These are phyloP conservation scores for Lepiota venenata DNA, from an alignment of 768 basidiomycete species.

Conservation along the genomic window DNA sequence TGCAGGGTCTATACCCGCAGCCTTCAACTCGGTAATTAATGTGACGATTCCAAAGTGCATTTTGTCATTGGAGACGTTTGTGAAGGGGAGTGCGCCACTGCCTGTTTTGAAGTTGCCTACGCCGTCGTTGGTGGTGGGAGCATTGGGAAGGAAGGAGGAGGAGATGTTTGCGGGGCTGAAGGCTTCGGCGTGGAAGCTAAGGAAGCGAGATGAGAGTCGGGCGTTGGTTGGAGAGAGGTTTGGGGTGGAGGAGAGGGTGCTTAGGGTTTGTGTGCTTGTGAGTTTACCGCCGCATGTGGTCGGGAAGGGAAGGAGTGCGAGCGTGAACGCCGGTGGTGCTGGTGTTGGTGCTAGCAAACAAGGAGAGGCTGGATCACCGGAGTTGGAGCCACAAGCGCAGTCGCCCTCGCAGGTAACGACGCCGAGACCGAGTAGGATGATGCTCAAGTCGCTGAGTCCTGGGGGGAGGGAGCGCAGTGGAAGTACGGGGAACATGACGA, in stretches of 20 bases:
- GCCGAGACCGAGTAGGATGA: conserved; percentile 38
- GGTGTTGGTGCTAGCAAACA: conserved; percentile 11
- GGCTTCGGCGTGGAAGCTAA: conserved; percentile 56
- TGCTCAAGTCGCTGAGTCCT: conserved; percentile 24
- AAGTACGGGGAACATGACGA: background rate
- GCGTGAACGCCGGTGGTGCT: conserved; percentile 13
- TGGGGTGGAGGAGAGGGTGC: conserved; percentile 44
- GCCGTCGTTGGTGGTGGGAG: conserved; percentile 54
- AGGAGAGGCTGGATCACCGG: conserved; percentile 2
- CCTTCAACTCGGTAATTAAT: conserved; percentile 85
- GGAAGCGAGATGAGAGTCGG: conserved; percentile 55
- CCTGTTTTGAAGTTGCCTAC: conserved; percentile 71
- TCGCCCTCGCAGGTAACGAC: conserved; percentile 18
- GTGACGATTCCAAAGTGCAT: conserved; percentile 70
- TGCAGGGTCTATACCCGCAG: conserved; percentile 79
- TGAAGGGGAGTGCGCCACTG: conserved; percentile 52
- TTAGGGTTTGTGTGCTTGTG: conserved; percentile 50
- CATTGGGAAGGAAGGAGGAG: conserved; percentile 39
- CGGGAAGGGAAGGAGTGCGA: conserved; percentile 14
- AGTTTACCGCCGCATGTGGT: conserved; percentile 21
- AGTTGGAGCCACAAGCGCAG: no score
- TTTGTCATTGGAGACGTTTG: conserved; percentile 69
- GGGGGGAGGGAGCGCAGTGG: background rate
- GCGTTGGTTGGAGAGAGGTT: conserved; percentile 55
- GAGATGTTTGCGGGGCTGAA: conserved; percentile 32